Base-by-base conservation (phyloP, 805 yeast species). In the Lachancea dasiensis region DNA sequence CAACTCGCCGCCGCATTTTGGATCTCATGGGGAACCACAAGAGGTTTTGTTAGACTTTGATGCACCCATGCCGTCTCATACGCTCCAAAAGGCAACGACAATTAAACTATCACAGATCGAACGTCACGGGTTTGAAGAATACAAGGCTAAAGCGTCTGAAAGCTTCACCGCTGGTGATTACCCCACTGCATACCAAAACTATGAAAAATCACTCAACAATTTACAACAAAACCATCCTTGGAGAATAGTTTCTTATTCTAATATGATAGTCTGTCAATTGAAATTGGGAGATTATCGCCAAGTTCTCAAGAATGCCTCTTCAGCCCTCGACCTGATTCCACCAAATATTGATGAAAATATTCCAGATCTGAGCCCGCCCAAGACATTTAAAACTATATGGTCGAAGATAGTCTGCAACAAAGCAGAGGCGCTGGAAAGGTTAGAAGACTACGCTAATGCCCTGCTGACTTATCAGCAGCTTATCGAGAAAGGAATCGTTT, bases 101-200 rank as follows among this genome's bases (percentile, higher is more conserved):
- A n/a, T n/a, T n/a, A n/a, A n/a, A 19, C 49, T 61, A 2, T 51
- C 62, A 1, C 34, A 44, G 3, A 47, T 61, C 13, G 64, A 60
- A 49, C 33, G 52, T 22, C 54, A 53, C 6, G 54, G 61, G 48
- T 78, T 64, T 64, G 52, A 67, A 6, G 71, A 70, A 17, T 64
- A 68, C 20, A 75, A 77, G 43, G 61, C 59, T 6, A 68, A 68
- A 18, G 98, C 87, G 5, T 64, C 75, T 5, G 69, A 69, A 13
- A 69, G 77, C 1, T 92, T 79, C 64, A 74, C 75, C 39, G 71
- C 76, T n/a, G 99, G 99, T 14, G 90, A 92, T 56, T 92, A 81
- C 56, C 58, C 77, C 3, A 54, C 64, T 4, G 89, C 98, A 0
- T 64, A 75, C 10, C 70, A 64, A 20, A 68, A 69, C 38, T 92